Conservation (phyloP, 2,329 filamentous ascomycete species). For the Fusarium sulawesiense region DNA sequence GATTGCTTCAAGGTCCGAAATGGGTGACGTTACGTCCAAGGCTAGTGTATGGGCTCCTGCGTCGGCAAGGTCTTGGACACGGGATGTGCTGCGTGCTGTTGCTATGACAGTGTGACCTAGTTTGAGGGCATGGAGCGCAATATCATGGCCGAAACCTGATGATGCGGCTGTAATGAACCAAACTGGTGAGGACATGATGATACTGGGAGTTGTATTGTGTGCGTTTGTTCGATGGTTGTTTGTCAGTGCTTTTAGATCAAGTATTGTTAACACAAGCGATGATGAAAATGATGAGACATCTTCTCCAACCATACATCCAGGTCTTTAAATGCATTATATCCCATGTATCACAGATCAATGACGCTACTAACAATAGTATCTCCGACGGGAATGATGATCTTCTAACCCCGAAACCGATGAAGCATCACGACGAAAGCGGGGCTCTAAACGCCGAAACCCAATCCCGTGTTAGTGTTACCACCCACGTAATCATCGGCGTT, state of each 20-base stretch:
- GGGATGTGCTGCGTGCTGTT: constrained; percentile 57
- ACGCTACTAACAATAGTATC: not conserved
- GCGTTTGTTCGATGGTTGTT: not conserved
- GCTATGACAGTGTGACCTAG: constrained; percentile 63
- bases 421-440: not conserved
- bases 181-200: constrained; percentile 47
- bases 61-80: constrained; percentile 55
- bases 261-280: not conserved
- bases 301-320: not conserved
- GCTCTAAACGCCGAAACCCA: constrained; percentile 31
- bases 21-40: constrained; percentile 60
- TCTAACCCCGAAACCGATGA: constrained; percentile 18
- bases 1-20: constrained; percentile 50
- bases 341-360: not conserved
- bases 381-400: not conserved
- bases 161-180: constrained; percentile 67
- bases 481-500: constrained; percentile 21
- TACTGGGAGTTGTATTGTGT: not conserved
- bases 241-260: not conserved
- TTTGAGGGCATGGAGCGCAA: constrained; percentile 57
- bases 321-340: not conserved
- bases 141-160: constrained; percentile 61
- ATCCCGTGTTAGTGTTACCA: not conserved
- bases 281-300: not conserved
- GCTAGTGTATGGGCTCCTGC: constrained; percentile 57